Base-by-base conservation (phyloP, 805 yeast species). In the Jamesozyma jinghongensis region DNA sequence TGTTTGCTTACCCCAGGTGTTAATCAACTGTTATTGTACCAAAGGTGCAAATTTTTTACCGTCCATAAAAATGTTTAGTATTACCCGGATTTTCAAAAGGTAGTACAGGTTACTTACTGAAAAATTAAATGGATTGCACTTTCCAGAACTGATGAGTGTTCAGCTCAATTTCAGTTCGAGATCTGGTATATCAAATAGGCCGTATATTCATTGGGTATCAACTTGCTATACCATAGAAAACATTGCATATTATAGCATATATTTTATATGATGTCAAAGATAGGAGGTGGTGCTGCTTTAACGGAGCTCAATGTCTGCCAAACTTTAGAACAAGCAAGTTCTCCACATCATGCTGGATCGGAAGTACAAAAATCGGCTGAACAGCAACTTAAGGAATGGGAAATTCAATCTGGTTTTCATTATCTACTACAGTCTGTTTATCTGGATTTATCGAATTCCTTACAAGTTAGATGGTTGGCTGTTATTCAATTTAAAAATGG, bases 401-500 rank as follows among this genome's bases (percentile, higher is more conserved):
- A 83, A 50, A 54, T 61, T 0, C 66, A 64, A 17, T 74, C 77
- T 2, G 85, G 85, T 1, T 80, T 68, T 52, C 80, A 78, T 55
- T 69, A 57, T 38, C 49, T 68, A 12, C 60, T 81, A 14, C 88
- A 79, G 57, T 61, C 74, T 4, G 69, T 77, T 0, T 88, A 85
- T 57, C 64, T 76, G 40, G 80, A 84, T 46, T 55, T 68, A 3
- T 69, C 77, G 0, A 51, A 74, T 14, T 73, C 87, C 0, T 61
- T 81, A 25, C 84, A 82, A 43, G 66, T 77, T 6, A 68, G 97
- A 52, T 87, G 95, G 95, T 65, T 88, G 19, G 87, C 95, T 0
- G 71, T 86, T 1, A 90, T 90, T 32, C 83, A 82, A 48, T 77
- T 90, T 61, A 90, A 92, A 55, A 90, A 90, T 59, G 94, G 94